These are phyloP conservation scores for Musa acuminata DNA, from an alignment of 176 grass and related monocot genomes.

Conservation along the genomic window DNA sequence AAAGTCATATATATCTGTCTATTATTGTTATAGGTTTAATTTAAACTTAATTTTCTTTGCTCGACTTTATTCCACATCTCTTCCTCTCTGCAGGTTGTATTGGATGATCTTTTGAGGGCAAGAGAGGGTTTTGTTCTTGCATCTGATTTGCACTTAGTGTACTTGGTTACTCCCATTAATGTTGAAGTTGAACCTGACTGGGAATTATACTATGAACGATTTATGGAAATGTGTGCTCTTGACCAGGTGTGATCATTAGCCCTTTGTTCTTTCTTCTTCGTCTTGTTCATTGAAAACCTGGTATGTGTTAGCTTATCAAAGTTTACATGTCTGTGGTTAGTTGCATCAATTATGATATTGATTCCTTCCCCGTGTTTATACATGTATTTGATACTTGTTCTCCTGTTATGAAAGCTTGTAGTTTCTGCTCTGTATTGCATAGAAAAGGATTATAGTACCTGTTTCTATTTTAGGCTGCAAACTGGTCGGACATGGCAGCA, in stretches of 20 bases:
- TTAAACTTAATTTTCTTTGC: slow-evolving; percentile 10
- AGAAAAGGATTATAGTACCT: background rate
- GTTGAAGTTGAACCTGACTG: slow-evolving; percentile 92
- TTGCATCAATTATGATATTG: background rate
- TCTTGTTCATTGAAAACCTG: background rate
- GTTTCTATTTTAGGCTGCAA: background rate
- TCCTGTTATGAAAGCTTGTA: background rate
- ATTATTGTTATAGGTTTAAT: slow-evolving; percentile 2
- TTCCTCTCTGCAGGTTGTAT: slow-evolving; percentile 45
- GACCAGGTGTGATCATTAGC: slow-evolving; percentile 49
- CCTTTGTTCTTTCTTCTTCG: slow-evolving; percentile 13
- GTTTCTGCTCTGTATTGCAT: background rate
- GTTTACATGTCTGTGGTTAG: background rate
- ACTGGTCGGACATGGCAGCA: background rate
- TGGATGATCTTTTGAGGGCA: slow-evolving; percentile 92
- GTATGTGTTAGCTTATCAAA: background rate
- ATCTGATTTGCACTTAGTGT: slow-evolving; percentile 97
- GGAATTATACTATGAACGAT: slow-evolving; percentile 94
- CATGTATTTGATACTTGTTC: background rate
- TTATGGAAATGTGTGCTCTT: slow-evolving; percentile 77
- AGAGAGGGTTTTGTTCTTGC: slow-evolving; percentile 94
- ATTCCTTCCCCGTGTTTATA: background rate
- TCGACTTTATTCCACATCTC: slow-evolving; percentile 15
- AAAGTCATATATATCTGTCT: background rate
- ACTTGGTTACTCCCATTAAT: slow-evolving; percentile 89